phyloP scores from a whole-genome alignment of 2,329 filamentous ascomycete species.

The Colletotrichum simmondsii region DNA sequence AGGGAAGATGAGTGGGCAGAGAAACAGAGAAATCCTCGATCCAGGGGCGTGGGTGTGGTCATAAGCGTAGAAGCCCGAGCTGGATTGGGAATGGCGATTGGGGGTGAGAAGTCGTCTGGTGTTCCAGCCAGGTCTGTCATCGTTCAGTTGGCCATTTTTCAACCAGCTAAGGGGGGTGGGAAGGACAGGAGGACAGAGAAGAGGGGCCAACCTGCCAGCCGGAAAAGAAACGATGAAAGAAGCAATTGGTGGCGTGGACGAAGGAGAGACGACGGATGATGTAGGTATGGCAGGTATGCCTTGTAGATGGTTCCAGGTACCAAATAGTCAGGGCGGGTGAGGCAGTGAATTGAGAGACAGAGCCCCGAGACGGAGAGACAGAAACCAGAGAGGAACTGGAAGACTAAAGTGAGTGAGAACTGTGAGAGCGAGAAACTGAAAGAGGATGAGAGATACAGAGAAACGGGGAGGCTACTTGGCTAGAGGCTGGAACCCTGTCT shows the following conservation, averaged over 20 bases:
- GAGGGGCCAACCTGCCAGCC: constrained; percentile 18
- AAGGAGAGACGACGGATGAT: constrained; percentile 20
- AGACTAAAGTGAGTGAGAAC: not conserved
- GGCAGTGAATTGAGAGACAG: constrained; percentile 8
- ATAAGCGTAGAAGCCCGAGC: constrained; percentile 8
- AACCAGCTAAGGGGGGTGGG: constrained; percentile 16
- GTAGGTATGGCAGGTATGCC: not conserved
- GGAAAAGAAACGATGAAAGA: constrained; percentile 34
- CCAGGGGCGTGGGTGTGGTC: constrained; percentile 10
- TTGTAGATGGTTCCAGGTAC: not conserved
- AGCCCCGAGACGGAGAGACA: constrained; percentile 1
- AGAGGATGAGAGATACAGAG: not conserved
- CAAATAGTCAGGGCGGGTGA: not conserved
- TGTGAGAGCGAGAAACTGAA: not conserved
- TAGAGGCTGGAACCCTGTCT: constrained; percentile 28
- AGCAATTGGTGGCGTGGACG: constrained; percentile 27
- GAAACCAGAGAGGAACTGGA: constrained; percentile 1
- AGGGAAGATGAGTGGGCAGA: constrained; percentile 17
- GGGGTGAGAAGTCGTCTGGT: constrained; percentile 8
- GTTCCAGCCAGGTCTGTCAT: constrained; percentile 34
- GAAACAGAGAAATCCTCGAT: not conserved
- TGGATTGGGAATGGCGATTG: constrained; percentile 15
- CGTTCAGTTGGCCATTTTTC: constrained; percentile 22
- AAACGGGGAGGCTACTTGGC: not conserved
- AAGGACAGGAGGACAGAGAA: not conserved